These are phyloP conservation scores for Populus hybrid DNA, from an alignment of 441 rosid species.

Conservation along the genomic window DNA sequence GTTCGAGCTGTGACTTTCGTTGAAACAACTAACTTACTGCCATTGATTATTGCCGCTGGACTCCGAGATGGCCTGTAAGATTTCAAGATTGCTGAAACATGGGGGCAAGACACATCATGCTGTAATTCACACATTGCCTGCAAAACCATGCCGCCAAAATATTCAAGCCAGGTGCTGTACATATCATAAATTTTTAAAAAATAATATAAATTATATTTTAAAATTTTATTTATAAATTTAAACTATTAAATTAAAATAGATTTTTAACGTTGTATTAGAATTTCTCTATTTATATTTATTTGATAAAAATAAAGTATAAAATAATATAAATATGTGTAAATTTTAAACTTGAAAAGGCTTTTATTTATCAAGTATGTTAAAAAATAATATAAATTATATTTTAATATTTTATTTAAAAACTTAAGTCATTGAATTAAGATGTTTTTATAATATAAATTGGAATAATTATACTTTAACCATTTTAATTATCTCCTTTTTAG, in stretches of 20 bases:
- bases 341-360: accelerated
- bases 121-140: constrained; percentile 25
- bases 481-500: neutral
- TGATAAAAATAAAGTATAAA: no score
- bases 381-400: no score
- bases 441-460: accelerated
- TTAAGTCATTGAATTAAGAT: accelerated
- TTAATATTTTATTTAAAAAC: no score
- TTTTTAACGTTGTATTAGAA: no score
- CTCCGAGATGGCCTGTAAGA: constrained; percentile 42
- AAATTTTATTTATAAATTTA: no score
- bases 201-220: no score
- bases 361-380: accelerated
- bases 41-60: constrained; percentile 46
- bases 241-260: no score
- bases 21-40: constrained; percentile 34
- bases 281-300: no score
- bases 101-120: constrained; percentile 54
- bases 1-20: neutral
- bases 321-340: accelerated
- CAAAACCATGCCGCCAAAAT: constrained; percentile 54
- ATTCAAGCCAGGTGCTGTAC: constrained; percentile 44
- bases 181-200: neutral
- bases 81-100: constrained; percentile 41
- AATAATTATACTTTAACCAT: neutral